phyloP scores from a whole-genome alignment of 1,284 basidiomycete species.

The Austropuccinia psidii region DNA sequence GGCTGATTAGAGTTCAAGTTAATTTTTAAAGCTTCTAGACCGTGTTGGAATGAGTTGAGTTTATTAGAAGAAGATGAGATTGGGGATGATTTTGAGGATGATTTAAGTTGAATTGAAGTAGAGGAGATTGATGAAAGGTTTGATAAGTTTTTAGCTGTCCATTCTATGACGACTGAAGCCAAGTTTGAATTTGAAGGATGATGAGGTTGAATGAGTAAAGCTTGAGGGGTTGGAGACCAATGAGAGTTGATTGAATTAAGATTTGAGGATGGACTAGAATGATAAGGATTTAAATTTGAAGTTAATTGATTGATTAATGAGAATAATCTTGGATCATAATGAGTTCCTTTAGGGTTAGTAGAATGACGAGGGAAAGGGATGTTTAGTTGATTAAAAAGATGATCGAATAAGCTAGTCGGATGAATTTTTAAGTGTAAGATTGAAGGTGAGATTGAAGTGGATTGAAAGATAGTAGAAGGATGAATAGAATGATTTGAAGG shows the following conservation, averaged over 20 bases:
- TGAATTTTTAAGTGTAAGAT: conserved; percentile 18
- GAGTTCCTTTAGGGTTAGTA: not conserved
- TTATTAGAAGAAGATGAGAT: not conserved
- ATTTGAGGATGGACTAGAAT: not conserved
- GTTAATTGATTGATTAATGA: conserved; percentile 12
- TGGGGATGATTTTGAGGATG: not conserved
- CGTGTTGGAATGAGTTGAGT: not conserved
- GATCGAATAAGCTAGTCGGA: conserved; percentile 18
- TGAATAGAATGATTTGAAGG: not conserved
- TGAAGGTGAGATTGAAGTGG: not conserved
- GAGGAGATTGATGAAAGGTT: not conserved
- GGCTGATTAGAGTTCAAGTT: not conserved
- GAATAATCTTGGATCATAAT: conserved; percentile 24
- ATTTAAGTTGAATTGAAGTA: conserved; percentile 3
- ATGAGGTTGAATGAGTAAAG: not conserved
- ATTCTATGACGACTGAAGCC: conserved; percentile 5
- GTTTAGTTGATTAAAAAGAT: conserved; percentile 13
- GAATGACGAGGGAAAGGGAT: not conserved
- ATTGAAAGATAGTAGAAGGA: not conserved
- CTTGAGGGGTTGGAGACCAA: not conserved
- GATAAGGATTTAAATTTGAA: not conserved
- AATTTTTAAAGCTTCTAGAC: conserved; percentile 23
- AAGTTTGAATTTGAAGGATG: no score
- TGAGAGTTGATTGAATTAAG: not conserved
- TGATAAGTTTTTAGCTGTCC: conserved; percentile 10